Evolutionary conservation across 2,329 filamentous ascomycete species (phyloP).

Genomic region (Colletotrichum horii): DNA sequence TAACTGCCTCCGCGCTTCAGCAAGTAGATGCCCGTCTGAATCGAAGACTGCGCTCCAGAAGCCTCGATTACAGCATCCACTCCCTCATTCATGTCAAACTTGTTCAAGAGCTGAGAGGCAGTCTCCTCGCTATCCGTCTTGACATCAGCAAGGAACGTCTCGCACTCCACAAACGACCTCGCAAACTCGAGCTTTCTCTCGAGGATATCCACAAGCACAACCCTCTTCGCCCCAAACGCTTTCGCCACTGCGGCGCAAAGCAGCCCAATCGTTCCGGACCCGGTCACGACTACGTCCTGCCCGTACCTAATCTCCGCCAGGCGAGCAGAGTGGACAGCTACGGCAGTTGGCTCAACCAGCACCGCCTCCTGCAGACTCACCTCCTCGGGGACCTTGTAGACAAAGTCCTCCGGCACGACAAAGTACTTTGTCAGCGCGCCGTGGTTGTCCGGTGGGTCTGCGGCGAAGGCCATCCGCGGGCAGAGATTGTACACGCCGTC

Average conservation of each 20-base stretch:
- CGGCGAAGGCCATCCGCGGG: slow-evolving; percentile 78
- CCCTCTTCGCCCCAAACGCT: neutral
- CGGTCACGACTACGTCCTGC: neutral
- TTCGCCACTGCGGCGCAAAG: slow-evolving; percentile 1
- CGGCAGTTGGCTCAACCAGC: slow-evolving; percentile 4
- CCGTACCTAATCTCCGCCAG: slow-evolving; percentile 5
- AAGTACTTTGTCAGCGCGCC: slow-evolving; percentile 84
- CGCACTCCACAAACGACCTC: neutral
- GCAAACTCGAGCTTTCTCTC: slow-evolving; percentile 6
- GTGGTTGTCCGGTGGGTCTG: slow-evolving; percentile 78
- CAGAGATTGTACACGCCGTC: slow-evolving; percentile 83
- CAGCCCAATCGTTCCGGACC: slow-evolving; percentile 8
- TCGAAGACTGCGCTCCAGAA: neutral
- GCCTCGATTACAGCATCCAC: neutral
- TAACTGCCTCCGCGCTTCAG: neutral
- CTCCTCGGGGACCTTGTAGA: slow-evolving; percentile 75
- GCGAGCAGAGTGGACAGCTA: slow-evolving; percentile 2
- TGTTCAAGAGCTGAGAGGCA: neutral
- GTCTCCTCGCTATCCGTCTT: neutral
- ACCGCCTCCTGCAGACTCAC: slow-evolving; percentile 44
- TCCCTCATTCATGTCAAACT: neutral
- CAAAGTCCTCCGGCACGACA: slow-evolving; percentile 77
- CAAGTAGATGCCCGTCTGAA: neutral
- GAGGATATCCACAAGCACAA: slow-evolving; percentile 6
- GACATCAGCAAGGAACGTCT: neutral